Conservation (phyloP, 148 eudicot genomes). For the Drosera capensis region DNA sequence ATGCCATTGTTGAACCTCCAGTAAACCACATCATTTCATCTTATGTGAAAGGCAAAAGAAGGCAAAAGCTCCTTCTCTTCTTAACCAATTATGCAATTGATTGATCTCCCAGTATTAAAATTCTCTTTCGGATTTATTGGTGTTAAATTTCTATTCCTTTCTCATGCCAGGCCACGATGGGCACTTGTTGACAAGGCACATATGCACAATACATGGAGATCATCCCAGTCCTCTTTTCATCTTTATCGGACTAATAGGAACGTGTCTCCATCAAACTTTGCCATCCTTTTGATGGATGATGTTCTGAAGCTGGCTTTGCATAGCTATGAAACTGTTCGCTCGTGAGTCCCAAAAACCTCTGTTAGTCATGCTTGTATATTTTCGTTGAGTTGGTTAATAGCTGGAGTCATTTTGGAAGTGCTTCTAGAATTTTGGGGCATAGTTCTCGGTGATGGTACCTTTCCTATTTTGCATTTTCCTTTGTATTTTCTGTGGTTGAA, state of each 20-base stretch:
- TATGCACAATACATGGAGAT: constrained; percentile 92
- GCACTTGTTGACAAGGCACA: constrained; percentile 85
- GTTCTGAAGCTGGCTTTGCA: constrained; percentile 71
- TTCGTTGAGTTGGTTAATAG: neutral
- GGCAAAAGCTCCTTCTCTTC: constrained; percentile 17
- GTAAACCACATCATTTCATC: constrained; percentile 62
- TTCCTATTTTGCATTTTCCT: too few species aligned
- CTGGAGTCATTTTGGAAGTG: too few species aligned
- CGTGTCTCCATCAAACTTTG: constrained; percentile 54
- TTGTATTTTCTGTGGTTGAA: too few species aligned
- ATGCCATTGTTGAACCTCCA: constrained; percentile 84
- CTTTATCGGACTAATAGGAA: constrained; percentile 54
- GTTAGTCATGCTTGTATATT: neutral
- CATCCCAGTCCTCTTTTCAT: constrained; percentile 90
- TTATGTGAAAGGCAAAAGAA: constrained; percentile 67
- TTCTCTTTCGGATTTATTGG: neutral
- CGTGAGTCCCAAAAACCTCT: constrained; percentile 37
- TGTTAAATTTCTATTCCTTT: constrained; percentile 1
- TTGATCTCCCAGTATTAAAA: constrained; percentile 1
- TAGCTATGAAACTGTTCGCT: constrained; percentile 88
- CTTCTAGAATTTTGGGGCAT: neutral
- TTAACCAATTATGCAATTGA: neutral
- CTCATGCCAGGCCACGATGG: constrained; percentile 71
- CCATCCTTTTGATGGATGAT: constrained; percentile 59
- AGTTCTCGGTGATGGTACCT: too few species aligned